Evolutionary conservation across 257 asterid genomes (phyloP), one percentile per base, ranked within the genome.

Genomic region (Scutellaria minor): DNA sequence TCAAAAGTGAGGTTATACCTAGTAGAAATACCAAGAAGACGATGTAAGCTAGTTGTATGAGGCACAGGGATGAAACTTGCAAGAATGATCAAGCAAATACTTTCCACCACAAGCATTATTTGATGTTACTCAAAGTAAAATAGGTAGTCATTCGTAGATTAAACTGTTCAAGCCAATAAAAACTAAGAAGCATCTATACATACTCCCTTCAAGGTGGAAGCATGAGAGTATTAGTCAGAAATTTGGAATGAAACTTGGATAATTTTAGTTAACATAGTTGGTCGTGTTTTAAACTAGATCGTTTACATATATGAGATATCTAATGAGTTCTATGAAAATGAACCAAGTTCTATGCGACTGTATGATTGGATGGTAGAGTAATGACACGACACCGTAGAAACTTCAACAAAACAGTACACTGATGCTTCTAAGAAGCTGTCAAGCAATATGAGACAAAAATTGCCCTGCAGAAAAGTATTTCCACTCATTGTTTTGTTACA

Each of bases 1-100:
- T 89, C 81, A 70, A 84, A 83, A 47, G 81, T 62, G 82, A 91
- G 79, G 81, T 88, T 83, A 86, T 75, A 91, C 93, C 99, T 94
- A 57, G 13, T 42, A 31, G 58, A 73, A 18, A 66, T 40, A 65
- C 58, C 24, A 42, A 53, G 15, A 66, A 67, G 63, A 45, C 9
- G 51, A 24, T 14, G 59, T 62, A 55, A 71, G 66, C 52, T 58
- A 39, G 53, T 41, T 13, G 48, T 64, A 12, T 6, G 51, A 71
- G 44, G 39, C 6, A 24, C 8, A 11, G 27, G 57, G 72, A 61
- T 15, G 48, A 66, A 79, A 58, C 59, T 59, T 27, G 1, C 11
- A 48, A 67, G 11, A 13, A 5, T 44, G 46, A 62, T 45, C 15
- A 56, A 62, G 15, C 57, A 50, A 53, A 14, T 1, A 39, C 6